Evolutionary conservation across 2,329 filamentous ascomycete genomes (phyloP), one percentile per base, ranked within the genome.

Genomic region (Arthrobotrys iridis): DNA sequence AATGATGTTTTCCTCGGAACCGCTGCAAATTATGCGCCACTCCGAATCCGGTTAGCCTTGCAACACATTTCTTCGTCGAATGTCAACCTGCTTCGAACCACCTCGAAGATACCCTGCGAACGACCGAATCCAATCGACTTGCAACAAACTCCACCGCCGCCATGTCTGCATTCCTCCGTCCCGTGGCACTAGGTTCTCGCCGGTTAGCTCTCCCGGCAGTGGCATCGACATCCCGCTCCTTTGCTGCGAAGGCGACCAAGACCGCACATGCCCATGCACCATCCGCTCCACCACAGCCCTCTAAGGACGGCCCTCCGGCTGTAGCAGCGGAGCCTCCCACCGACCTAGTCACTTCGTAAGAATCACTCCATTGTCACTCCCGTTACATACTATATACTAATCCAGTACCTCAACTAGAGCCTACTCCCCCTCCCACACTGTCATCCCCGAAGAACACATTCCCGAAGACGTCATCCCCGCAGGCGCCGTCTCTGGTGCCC

Each of bases 401-500:
- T n/a, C 30, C 3, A 10, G 8, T 26, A 22, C 4, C 18, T 26
- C 6, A 24, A 4, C 18, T 81, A 97, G 94, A 75, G 89, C 89
- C 81, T 99, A 92, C 83, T 97, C 94, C 0, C 95, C 94, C 18
- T 89, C 97, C 20, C 94, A 95, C 71, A 93, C 91, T 85, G 87
- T 89, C 78, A 62, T 87, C 97, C 75, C 71, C 28, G 93, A 97
- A 87, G 90, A 97, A 81, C 95, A 93, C 80, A 96, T 67, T 18
- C 26, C 45, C 2, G 35, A 72, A 5, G 58, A 71, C 20, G 85
- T 88, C 72, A 86, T 95, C 43, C 88, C 93, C 59, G 95, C 94
- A 24, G 93, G 93, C 74, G 88, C 95, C 26, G 86, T 97, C 30
- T 98, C 95, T 2, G 95, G 94, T 58, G 95, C 95, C 50, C 96